Evolutionary conservation across 2,329 filamentous ascomycete species (phyloP), one percentile per base, ranked within the genome.

Genomic region (Fusarium ramigenum): DNA sequence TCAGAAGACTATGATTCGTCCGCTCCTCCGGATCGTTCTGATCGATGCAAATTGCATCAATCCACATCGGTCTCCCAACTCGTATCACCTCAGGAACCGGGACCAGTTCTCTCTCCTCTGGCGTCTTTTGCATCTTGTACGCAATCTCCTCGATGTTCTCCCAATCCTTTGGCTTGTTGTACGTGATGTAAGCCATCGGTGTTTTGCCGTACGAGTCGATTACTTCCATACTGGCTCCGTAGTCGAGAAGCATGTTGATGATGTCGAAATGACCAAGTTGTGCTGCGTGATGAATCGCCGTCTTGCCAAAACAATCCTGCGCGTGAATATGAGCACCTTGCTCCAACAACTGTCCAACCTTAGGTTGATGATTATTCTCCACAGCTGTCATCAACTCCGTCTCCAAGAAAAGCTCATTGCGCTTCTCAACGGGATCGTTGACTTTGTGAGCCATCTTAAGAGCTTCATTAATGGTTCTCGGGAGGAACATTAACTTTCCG

Each of bases 31-130:
- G 0, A 23, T 34, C 39, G 12, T 2, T 32, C 10, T 53, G 62
- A 12, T 66, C 9, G 15, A 60, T 25, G 25, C 62, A 68, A 1
- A 68, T 21, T 2, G 65, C 53, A 23, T 68, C 65, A 30, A 68
- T 66, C 65, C 65, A 68, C 7, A 68, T 47, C 5, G 53, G 62
- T 8, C 21, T 66, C 2, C 65, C 65, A 11, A 53, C 34, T 4
- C 40, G 9, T 1, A 66, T 2, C 0, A 34, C 15, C 0, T 49
- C 25, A 0, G 50, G 43, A 10, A 36, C 3, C 4, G 50, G 9
- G 4, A 34, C 32, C 0, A 59, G 28, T 0, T 60, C 12, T 43
- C 65, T 60, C 1, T 32, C 7, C 2, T 19, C 62, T 1, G 40
- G 53, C 5, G 9, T 14, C 25, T 39, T 30, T 16, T 54, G 19